Evolutionary conservation across 441 rosid genomes (phyloP), one percentile per base, ranked within the genome.

Genomic region (Corymbia citriodora): DNA sequence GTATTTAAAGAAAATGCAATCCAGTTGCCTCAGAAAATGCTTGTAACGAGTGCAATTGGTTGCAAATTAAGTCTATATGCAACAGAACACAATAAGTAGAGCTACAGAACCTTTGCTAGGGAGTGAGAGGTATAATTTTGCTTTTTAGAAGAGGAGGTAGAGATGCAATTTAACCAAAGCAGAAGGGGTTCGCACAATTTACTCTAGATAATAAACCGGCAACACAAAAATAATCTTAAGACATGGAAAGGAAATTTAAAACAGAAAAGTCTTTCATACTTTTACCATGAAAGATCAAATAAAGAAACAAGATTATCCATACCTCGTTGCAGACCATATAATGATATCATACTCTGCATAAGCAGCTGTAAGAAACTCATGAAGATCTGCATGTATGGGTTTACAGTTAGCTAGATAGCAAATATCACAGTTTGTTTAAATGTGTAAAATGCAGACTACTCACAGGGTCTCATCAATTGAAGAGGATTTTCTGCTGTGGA

Each of bases 301-400:
- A 91, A 87, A 31, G 36, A 81, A 87, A 48, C n/a, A 25, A 79
- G n/a, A 79, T 45, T 40, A 88, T 87, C 57, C 90, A 90, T 65
- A 98, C 99, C 98, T 95, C 90, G 99, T 98, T 89, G 99, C 99
- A 88, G 99, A 97, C 99, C 99, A 98, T 91, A 97, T 98, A 93
- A 97, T 97, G 90, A 98, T 97, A 93, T 97, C 99, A 87, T 97
- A 97, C 90, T 96, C 98, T 17, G 97, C 95, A 92, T 98, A 97
- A 23, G 94, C 97, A 89, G 99, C 98, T 48, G 99, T 95, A 91
- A 98, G 98, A 95, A 98, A 98, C 94, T 98, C 99, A 90, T 97
- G 99, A 92, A 98, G 97, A 96, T 95, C 99, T 98, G 95, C 94
- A 93, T 23, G 91, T 57, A 88, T 25, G 89, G 72, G 7, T 82